Base-by-base conservation (phyloP, 2,329 filamentous ascomycete species). In the Alternaria burnsii region DNA sequence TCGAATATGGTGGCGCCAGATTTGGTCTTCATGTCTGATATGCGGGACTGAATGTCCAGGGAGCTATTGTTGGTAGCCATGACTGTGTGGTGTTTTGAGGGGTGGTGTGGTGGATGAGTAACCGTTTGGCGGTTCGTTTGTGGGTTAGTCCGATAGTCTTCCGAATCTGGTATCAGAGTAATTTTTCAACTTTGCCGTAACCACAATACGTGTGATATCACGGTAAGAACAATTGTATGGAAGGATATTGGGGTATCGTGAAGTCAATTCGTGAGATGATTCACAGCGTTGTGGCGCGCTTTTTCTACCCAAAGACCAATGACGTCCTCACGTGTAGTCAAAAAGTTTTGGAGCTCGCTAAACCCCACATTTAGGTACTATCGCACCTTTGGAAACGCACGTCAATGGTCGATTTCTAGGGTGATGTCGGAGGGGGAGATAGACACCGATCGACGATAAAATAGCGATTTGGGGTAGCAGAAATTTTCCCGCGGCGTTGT, bases 341-440 rank as follows among this genome's bases (percentile, higher is more conserved):
- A 66, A 63, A 67, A 69, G 54, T 66, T 72, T 72, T 68, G 66
- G 61, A 61, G 38, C 62, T 62, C 62, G 67, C 68, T 68, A 69
- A 66, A 70, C 68, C 70, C 70, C 70, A 72, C 70, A 70, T 61
- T 62, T 58, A 40, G 58, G 22, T 52, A 52, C 22, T 51, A 61
- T 61, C 64, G 48, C 65, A 63, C 66, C 64, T 50, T 65, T 54
- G 61, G 28, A 55, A 59, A 52, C 65, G 58, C 66, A 48, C 52
- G 22, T 59, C 54, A 56, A 52, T 62, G 54, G 52, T 54, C 55
- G 53, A 47, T 59, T 65, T 56, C 62, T 57, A 63, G 59, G 59
- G 46, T 58, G 54, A 50, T 36, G 6, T 36, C 32, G 32, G 20
- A 46, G 40, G 58, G 59, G 54, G 48, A 57, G 52, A 50, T 47